A percentile compares a stretch with the other conserved stretches of the same genome.
Evolutionary conservation across 2,329 filamentous ascomycete genomes (phyloP).

Genomic region (Colletotrichum echinochloae): DNA sequence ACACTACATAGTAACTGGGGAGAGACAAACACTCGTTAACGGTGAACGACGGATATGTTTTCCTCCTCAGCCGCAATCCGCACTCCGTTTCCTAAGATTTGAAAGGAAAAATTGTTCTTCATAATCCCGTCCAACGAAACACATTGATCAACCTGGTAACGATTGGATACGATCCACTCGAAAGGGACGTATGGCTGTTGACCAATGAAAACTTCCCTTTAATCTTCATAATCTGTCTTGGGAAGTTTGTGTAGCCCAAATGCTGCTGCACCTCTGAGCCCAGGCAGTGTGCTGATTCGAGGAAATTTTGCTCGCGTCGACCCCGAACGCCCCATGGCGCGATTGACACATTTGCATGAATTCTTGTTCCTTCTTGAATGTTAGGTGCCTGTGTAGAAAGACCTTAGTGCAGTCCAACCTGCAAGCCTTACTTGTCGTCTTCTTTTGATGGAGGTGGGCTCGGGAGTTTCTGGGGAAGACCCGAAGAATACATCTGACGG

Average conservation of each 20-base stretch:
- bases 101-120: conserved; percentile 14
- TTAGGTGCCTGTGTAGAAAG: not conserved
- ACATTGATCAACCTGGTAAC: not conserved
- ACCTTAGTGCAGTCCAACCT: conserved; percentile 9
- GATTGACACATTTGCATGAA: not conserved
- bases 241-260: not conserved
- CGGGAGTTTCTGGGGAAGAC: not conserved
- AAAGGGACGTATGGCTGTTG: not conserved
- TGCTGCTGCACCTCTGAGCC: conserved; percentile 17
- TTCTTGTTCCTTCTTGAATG: not conserved
- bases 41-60: not conserved
- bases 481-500: not conserved
- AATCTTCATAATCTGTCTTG: no score
- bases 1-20: no score
- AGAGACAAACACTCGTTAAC: not conserved
- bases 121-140: conserved; percentile 20
- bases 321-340: conserved; percentile 26
- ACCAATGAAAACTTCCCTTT: not conserved
- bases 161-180: not conserved
- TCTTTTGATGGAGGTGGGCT: not conserved
- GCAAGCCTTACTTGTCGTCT: not conserved
- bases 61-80: not conserved
- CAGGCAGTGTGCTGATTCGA: conserved; percentile 31
- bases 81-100: not conserved
- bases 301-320: conserved; percentile 29